Percentiles rank a stretch among this genome's conserved stretches.
Evolutionary conservation across 2,329 filamentous ascomycete species (phyloP).

Genomic region (Pyricularia grisea): DNA sequence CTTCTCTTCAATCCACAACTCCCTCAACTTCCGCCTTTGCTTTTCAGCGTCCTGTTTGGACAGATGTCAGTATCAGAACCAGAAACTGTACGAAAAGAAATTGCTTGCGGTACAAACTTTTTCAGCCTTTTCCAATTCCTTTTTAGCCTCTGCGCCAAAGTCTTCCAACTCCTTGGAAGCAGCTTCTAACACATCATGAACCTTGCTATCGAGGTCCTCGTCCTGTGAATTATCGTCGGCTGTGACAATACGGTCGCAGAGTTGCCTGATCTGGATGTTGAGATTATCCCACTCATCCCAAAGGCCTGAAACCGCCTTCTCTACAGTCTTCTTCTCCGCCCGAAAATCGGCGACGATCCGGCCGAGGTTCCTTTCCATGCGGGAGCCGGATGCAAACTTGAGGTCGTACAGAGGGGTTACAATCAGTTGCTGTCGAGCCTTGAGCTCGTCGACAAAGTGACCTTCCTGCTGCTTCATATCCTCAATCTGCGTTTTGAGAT

Average conservation of each 20-base stretch:
- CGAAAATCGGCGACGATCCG: neutral
- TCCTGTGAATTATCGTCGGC: neutral
- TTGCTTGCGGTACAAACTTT: neutral
- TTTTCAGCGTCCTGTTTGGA: neutral
- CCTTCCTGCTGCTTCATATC: neutral
- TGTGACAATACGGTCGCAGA: slow-evolving; percentile 1
- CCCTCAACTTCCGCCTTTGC: neutral
- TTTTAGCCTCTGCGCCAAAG: neutral
- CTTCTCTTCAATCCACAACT: neutral
- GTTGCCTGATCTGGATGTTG: slow-evolving; percentile 2
- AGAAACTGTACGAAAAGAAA: neutral
- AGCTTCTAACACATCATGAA: neutral
- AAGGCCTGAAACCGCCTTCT: neutral
- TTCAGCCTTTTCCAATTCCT: neutral
- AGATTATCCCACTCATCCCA: neutral
- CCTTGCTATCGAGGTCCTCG: neutral
- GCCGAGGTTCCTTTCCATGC: neutral
- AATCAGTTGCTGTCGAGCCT: neutral
- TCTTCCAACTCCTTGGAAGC: neutral
- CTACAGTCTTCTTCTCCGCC: neutral
- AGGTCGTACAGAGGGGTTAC: neutral
- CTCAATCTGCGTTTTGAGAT: neutral
- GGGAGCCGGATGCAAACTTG: neutral
- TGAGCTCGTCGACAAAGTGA: neutral
- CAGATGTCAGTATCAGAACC: neutral